Evolutionary conservation across 208 protist genomes (phyloP), one percentile per base, ranked within the genome.

Genomic region (Trypanosoma cruzi): DNA sequence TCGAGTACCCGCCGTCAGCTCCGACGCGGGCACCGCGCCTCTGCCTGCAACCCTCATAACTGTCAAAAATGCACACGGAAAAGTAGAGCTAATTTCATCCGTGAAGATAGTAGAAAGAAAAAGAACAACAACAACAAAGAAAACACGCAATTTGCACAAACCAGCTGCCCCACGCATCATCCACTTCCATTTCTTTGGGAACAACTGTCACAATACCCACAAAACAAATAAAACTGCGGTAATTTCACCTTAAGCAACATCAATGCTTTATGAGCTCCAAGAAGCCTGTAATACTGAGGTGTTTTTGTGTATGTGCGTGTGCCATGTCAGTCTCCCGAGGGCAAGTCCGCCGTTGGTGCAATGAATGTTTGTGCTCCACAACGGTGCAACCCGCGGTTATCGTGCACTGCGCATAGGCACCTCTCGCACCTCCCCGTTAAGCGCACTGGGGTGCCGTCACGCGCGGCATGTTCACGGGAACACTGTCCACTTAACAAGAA

Each of bases 191-290:
- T 29, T 26, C n/a, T 29, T 4, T 4, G 24, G 16, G 8, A 28
- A 22, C 5, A 22, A 31, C 16, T 26, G 20, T 2, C 49, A 31
- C 20, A 10, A 31, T n/a, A 26, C 20, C 1, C 49, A 44, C 13
- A n/a, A 16, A 44, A 16, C 40, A 7, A 44, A 16, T 14, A 16
- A 7, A 7, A 16, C 40, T 16, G 40, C 40, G 8, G 8, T 2
- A 13, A 14, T 4, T 52, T 81, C 64, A 60, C 73, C 31, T 75
- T 64, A 59, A 84, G 69, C 65, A 58, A 66, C 71, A 77, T 48
- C 44, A 69, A 77, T 32, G 52, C 73, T 76, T n/a, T 77, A 80
- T 48, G 55, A 73, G 64, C 71, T 62, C 73, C 64, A 77, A 80
- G 75, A 65, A 66, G 65, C 60, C 80, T 77, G 53, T 73, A 32